Base-by-base conservation (phyloP, 1,284 basidiomycete species). In the Tranzscheliella williamsii region DNA sequence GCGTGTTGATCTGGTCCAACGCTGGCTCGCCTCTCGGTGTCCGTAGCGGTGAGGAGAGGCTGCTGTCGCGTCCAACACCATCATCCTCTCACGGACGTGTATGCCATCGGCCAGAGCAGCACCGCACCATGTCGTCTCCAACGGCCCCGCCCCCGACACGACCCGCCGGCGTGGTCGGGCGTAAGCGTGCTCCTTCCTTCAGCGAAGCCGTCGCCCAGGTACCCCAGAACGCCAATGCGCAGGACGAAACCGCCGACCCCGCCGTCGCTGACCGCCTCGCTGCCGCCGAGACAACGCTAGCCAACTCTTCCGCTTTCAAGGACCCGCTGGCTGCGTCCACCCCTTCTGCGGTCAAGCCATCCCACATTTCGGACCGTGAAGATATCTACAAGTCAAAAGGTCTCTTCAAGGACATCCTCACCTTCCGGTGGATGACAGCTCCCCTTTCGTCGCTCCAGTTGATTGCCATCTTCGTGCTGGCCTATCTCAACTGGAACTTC, bases 401-500 rank as follows among this genome's bases (percentile, higher is more conserved):
- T 20, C 51, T 66, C 30, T 17, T 62, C 49, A 52, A 49, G 34
- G 67, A 70, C 35, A 35, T 67, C 20, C 15, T 45, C 24, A 70
- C 53, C 21, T 68, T 70, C 39, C 47, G 71, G 18, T 75, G 73
- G 73, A 72, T 75, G 52, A 69, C 68, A 0, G 69, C 58, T 3
- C 73, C 73, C 9, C 46, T 42, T 18, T 56, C 73, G 43, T 63
- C 62, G 29, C 31, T 71, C 38, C 38, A 63, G 44, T 34, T 96
- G 24, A 82, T 93, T 30, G 67, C 87, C 26, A 67, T 90, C n/a
- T 86, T 90, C 4, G 26, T 89, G 41, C 71, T 90, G 1, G 81
- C 90, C 15, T 91, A 85, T 75, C 40, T 83, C 33, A 88, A 89
- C 73, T 94, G 89, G 62, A 83, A 83, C 1, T 81, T 83, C 56